phyloP scores from a whole-genome alignment of 768 basidiomycete genomes.

The Obba rivulosa region DNA sequence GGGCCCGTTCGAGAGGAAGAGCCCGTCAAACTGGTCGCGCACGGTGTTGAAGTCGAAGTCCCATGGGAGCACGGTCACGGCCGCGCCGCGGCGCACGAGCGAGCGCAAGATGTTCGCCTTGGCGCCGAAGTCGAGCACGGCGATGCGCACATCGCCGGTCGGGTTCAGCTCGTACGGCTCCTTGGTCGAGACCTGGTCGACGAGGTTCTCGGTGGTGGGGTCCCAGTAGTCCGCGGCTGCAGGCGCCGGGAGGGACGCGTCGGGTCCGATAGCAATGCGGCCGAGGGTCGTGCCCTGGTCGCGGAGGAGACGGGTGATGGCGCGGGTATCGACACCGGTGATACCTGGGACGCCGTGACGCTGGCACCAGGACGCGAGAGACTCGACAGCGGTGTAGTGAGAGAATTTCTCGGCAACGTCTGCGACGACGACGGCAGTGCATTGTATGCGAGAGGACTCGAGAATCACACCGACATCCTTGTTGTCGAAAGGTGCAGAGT shows the following conservation, averaged over 20 bases:
- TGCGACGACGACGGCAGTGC: slow-evolving; percentile 87
- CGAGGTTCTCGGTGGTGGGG: slow-evolving; percentile 86
- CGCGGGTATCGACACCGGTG: slow-evolving; percentile 96
- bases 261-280: slow-evolving; percentile 77
- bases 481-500: slow-evolving; percentile 64
- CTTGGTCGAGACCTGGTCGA: slow-evolving; percentile 89
- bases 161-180: slow-evolving; percentile 82
- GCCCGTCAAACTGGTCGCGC: slow-evolving; percentile 86
- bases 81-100: slow-evolving; percentile 84
- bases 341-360: slow-evolving; percentile 88
- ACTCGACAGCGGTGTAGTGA: slow-evolving; percentile 92
- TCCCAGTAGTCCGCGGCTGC: slow-evolving; percentile 81
- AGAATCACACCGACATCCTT: slow-evolving; percentile 83
- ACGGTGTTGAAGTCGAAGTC: slow-evolving; percentile 93
- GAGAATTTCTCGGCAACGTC: slow-evolving; percentile 95
- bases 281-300: slow-evolving; percentile 98
- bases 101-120: slow-evolving; percentile 97
- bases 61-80: slow-evolving; percentile 96
- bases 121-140: slow-evolving; percentile 93
- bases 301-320: slow-evolving; percentile 88
- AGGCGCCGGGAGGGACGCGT: slow-evolving; percentile 57
- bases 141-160: slow-evolving; percentile 83
- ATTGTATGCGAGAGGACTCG: slow-evolving; percentile 87
- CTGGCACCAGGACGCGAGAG: slow-evolving; percentile 88
- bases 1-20: slow-evolving; percentile 96